phyloP scores from a whole-genome alignment of 805 yeast genomes.

The Saccharomyces mikatae region DNA sequence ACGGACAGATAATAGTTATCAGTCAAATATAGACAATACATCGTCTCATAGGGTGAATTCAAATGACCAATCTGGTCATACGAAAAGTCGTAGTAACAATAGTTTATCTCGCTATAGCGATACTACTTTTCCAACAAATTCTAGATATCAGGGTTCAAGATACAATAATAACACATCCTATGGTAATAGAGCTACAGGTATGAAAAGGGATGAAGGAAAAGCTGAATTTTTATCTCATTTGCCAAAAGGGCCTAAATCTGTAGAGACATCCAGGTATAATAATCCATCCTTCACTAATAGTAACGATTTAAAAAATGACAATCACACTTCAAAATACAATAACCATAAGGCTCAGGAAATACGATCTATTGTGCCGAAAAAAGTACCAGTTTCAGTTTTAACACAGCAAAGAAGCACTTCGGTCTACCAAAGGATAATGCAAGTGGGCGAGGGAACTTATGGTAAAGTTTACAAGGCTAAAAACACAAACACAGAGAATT shows the following conservation, averaged over 20 bases:
- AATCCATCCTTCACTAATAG: conserved; percentile 1
- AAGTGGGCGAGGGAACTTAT: conserved; percentile 98
- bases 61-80: not conserved
- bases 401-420: conserved; percentile 16
- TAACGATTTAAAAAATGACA: conserved; percentile 3
- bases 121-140: conserved; percentile 5
- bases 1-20: conserved; percentile 9
- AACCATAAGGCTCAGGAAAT: not conserved
- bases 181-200: not conserved
- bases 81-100: conserved; percentile 1
- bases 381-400: conserved; percentile 5
- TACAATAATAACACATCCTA: conserved; percentile 4
- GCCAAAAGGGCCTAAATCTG: conserved; percentile 22
- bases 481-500: conserved; percentile 56
- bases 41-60: not conserved
- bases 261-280: conserved; percentile 9
- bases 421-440: conserved; percentile 61
- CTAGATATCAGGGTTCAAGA: conserved; percentile 17
- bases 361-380: conserved; percentile 1
- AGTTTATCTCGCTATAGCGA: not conserved
- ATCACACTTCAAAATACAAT: not conserved
- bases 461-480: conserved; percentile 56
- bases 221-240: conserved; percentile 14
- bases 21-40: conserved; percentile 2
- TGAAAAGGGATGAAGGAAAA: conserved; percentile 2